Conservation (phyloP, 176 grass and related monocot genomes). For the Avena insularis region DNA sequence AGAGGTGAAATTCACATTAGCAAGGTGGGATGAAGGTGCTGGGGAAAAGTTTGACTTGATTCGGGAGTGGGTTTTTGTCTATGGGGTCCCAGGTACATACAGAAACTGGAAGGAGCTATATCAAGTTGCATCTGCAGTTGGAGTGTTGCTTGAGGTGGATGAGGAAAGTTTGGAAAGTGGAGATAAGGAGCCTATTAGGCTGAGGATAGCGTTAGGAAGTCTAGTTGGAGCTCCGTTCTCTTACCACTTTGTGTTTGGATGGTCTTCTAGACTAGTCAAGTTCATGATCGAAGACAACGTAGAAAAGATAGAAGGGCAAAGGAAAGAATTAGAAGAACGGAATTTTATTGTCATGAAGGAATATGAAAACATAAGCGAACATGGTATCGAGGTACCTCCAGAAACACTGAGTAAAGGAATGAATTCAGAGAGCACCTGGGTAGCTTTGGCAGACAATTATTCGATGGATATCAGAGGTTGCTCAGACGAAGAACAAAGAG, state of each 20-base stretch:
- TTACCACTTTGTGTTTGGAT: slow-evolving; percentile 36
- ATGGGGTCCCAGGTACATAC: slow-evolving; percentile 42
- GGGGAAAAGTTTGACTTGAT: slow-evolving; percentile 29
- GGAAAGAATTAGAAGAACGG: slow-evolving; percentile 7
- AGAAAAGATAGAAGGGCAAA: not conserved
- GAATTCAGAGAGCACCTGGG: not conserved
- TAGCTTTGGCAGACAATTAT: not conserved
- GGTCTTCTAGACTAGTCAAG: slow-evolving; percentile 33
- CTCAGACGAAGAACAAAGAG: not conserved
- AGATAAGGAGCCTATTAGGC: slow-evolving; percentile 46
- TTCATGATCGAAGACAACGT: slow-evolving; percentile 34
- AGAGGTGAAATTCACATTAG: slow-evolving; percentile 32
- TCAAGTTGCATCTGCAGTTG: slow-evolving; percentile 43
- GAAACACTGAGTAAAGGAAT: slow-evolving; percentile 18
- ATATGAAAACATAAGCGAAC: not conserved
- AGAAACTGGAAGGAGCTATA: slow-evolving; percentile 55
- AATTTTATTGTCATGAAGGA: not conserved
- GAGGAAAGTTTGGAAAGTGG: slow-evolving; percentile 40
- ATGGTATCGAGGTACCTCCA: slow-evolving; percentile 24
- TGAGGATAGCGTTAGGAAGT: slow-evolving; percentile 32
- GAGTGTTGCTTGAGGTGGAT: slow-evolving; percentile 47
- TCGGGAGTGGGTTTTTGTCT: slow-evolving; percentile 43
- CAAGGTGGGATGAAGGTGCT: slow-evolving; percentile 29
- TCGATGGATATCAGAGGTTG: not conserved
- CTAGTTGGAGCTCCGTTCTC: slow-evolving; percentile 31